Evolutionary conservation across 2,329 filamentous ascomycete species (phyloP).

Genomic region (Diaporthe aspalathi): DNA sequence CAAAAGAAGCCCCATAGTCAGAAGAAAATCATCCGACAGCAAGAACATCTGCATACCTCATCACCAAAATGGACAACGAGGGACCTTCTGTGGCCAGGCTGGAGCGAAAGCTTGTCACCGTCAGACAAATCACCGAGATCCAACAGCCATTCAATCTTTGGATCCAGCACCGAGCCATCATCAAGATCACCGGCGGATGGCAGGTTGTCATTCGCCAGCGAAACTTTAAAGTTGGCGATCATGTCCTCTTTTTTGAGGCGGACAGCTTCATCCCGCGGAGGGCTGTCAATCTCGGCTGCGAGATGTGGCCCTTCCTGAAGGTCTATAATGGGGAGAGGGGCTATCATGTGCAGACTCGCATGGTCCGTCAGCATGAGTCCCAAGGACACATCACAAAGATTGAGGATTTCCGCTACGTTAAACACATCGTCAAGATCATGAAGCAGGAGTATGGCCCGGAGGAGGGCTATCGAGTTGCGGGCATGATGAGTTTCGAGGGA

Average conservation of each 20-base stretch:
- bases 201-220: slow-evolving; percentile 41
- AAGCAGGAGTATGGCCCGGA: slow-evolving; percentile 38
- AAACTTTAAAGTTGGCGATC: slow-evolving; percentile 41
- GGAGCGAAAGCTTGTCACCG: slow-evolving; percentile 50
- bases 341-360: slow-evolving; percentile 42
- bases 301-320: slow-evolving; percentile 38
- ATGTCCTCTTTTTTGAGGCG: slow-evolving; percentile 49
- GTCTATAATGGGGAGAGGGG: slow-evolving; percentile 41
- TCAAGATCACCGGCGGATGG: slow-evolving; percentile 45
- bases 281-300: slow-evolving; percentile 41
- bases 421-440: slow-evolving; percentile 31
- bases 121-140: slow-evolving; percentile 42
- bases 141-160: slow-evolving; percentile 34
- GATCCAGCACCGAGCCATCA: slow-evolving; percentile 27
- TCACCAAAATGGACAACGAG: background rate
- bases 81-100: background rate
- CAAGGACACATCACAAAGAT: slow-evolving; percentile 47
- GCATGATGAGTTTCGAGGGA: slow-evolving; percentile 43
- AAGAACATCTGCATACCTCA: background rate
- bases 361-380: slow-evolving; percentile 42
- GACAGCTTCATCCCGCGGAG: slow-evolving; percentile 47
- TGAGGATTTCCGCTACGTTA: slow-evolving; percentile 42
- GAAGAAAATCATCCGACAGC: background rate
- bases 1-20: too few relatives aligned
- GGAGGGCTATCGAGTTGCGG: slow-evolving; percentile 39